Evolutionary conservation across 202 grass and related monocot species (phyloP), one percentile per base, ranked within the genome.

Genomic region (Panicum hallii): DNA sequence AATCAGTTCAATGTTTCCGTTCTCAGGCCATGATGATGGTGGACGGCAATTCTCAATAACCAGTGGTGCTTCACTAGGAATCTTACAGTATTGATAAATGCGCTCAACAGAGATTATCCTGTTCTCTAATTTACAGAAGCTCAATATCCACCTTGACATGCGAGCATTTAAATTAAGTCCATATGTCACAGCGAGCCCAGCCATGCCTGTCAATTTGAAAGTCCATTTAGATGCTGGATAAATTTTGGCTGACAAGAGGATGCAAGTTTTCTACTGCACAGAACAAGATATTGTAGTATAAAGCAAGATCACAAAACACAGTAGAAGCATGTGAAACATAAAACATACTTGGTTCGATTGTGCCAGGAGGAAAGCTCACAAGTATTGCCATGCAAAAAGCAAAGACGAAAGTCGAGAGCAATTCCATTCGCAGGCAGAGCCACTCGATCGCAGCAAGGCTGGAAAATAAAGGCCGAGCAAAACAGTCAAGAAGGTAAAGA

Each of bases 371-470:
- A 84, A 99, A 93, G 87, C 93, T 97, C 80, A 99, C 93, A 44
- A 99, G 97, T 78, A 99, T 92, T 85, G 90, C 87, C 97, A 99
- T 94, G 90, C 97, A 99, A 72, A 96, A 94, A 86, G 91, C 93
- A 67, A 99, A 99, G 60, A 97, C 97, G 46, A 96, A 90, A 72
- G 97, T 99, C 0, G 97, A 99, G 36, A 99, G 80, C 78, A 99
- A 90, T 61, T 99, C 97, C 97, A 99, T 99, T 67, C 93, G 88
- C 69, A 99, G 67, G 75, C 97, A 99, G 49, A 99, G 92, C 97
- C 97, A 99, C 86, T 99, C 97, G 84, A 99, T 99, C 49, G 97
- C 97, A 69, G 97, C 94, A 90, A 99, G 91, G 85, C 93, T 99
- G 79, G 90, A 99, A 91, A 99, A 99, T 60, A 93, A 91, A 74